These are phyloP conservation scores for Pythium sp. DNA, from an alignment of 352 stramenopile species.

Conservation along the genomic window DNA sequence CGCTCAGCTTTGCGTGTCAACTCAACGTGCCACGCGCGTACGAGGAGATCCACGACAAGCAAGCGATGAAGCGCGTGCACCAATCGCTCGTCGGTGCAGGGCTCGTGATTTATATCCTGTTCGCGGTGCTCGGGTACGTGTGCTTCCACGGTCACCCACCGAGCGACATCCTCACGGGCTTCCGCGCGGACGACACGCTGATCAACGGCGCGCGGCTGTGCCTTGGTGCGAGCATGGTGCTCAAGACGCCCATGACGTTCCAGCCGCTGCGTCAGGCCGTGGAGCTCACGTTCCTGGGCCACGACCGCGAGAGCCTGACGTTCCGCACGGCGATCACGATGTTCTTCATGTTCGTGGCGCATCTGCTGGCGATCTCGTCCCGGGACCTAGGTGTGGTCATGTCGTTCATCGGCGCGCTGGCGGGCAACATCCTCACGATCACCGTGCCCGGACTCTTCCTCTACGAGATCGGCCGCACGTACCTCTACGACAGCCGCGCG, in stretches of 20 bases:
- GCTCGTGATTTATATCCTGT: slow-evolving; percentile 57
- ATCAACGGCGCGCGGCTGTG: slow-evolving; percentile 79
- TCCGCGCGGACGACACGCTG: slow-evolving; percentile 57
- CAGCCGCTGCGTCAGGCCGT: slow-evolving; percentile 76
- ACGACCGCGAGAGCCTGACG: slow-evolving; percentile 62
- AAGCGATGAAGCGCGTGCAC: slow-evolving; percentile 64
- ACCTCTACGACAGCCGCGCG: slow-evolving; percentile 38
- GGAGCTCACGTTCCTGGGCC: slow-evolving; percentile 68
- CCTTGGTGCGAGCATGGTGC: slow-evolving; percentile 69
- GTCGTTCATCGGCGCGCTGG: slow-evolving; percentile 70
- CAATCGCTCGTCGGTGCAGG: slow-evolving; percentile 54
- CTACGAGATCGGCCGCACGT: slow-evolving; percentile 63
- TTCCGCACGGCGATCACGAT: slow-evolving; percentile 70
- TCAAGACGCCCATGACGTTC: slow-evolving; percentile 86
- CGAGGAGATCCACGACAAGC: slow-evolving; percentile 73
- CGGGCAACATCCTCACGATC: slow-evolving; percentile 69
- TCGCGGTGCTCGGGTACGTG: slow-evolving; percentile 68
- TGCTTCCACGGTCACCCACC: slow-evolving; percentile 81
- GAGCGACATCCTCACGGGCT: slow-evolving; percentile 83
- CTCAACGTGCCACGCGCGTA: slow-evolving; percentile 81
- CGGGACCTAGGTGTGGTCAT: slow-evolving; percentile 70
- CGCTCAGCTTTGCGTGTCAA: slow-evolving; percentile 77
- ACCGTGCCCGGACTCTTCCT: slow-evolving; percentile 73
- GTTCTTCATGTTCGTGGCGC: slow-evolving; percentile 62
- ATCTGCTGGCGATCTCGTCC: slow-evolving; percentile 60